Evolutionary conservation across 202 grass and related monocot genomes (phyloP).

Genomic region (Panicum hallii): DNA sequence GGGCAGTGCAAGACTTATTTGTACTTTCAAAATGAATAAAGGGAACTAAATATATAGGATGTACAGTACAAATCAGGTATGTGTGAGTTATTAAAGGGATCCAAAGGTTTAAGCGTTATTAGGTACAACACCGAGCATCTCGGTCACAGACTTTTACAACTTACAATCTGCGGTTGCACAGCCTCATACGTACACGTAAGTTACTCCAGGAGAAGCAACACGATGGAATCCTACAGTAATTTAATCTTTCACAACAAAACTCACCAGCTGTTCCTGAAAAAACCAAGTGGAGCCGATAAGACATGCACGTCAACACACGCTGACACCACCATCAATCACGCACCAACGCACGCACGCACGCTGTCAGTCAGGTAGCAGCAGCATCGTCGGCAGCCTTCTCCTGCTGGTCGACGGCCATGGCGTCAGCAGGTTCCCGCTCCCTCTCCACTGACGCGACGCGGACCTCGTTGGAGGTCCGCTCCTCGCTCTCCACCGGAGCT

Average conservation of each 20-base stretch:
- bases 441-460: constrained; percentile 37
- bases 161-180: constrained; percentile 40
- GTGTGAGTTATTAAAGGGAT: neutral
- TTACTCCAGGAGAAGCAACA: constrained; percentile 34
- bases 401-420: constrained; percentile 52
- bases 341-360: neutral
- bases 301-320: constrained; percentile 1
- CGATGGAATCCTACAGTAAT: constrained; percentile 49
- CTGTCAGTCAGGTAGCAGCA: constrained; percentile 55
- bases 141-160: constrained; percentile 35
- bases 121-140: constrained; percentile 42
- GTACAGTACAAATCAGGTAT: constrained; percentile 13
- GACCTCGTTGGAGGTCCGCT: constrained; percentile 64
- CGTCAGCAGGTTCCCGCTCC: constrained; percentile 58
- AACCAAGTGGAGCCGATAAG: constrained; percentile 42
- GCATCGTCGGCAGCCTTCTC: constrained; percentile 50
- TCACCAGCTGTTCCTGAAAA: constrained; percentile 58
- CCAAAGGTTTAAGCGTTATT: constrained; percentile 15
- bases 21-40: neutral
- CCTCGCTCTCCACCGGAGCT: constrained; percentile 60
- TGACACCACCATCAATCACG: neutral
- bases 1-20: neutral
- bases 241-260: constrained; percentile 51
- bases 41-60: neutral
- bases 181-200: constrained; percentile 57